phyloP scores from a whole-genome alignment of 306 rosid species.

The Cucumis melo region DNA sequence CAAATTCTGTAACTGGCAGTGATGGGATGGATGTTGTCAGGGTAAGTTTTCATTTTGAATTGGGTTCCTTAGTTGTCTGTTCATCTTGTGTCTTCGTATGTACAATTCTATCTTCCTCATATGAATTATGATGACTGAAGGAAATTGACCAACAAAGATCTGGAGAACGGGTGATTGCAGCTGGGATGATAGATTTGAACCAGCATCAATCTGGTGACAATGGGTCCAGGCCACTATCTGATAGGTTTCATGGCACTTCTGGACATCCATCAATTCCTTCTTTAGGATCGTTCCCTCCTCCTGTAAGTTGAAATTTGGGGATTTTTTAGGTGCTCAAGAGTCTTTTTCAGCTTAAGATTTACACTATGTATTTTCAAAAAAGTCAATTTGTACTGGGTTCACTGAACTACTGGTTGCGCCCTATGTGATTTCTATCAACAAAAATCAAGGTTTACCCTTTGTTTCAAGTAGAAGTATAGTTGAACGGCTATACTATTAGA shows the following conservation, averaged over 20 bases:
- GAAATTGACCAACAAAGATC: conserved; percentile 51
- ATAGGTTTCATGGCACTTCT: conserved; percentile 35
- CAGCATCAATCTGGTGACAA: conserved; percentile 50
- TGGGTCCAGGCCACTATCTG: conserved; percentile 34
- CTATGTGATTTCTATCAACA: not conserved
- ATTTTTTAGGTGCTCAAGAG: not conserved
- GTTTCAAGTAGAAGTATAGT: not conserved
- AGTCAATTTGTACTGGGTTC: not conserved
- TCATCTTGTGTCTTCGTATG: not conserved
- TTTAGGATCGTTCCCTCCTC: conserved; percentile 58
- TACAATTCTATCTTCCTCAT: not conserved
- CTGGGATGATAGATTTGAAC: conserved; percentile 32
- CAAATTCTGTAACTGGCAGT: conserved; percentile 39
- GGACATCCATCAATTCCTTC: conserved; percentile 51
- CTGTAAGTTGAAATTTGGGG: conserved; percentile 43
- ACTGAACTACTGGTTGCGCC: not conserved
- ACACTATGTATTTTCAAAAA: not conserved
- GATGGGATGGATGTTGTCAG: conserved; percentile 64
- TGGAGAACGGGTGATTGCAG: conserved; percentile 44
- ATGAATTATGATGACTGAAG: conserved; percentile 39
- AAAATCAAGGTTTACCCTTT: not conserved
- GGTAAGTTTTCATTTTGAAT: conserved; percentile 28
- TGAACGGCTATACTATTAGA: not conserved
- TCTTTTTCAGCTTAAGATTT: not conserved
- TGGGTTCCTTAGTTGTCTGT: not conserved